phyloP scores from a whole-genome alignment of 164 flowering plant genomes.

The Magnolia changhungtana region DNA sequence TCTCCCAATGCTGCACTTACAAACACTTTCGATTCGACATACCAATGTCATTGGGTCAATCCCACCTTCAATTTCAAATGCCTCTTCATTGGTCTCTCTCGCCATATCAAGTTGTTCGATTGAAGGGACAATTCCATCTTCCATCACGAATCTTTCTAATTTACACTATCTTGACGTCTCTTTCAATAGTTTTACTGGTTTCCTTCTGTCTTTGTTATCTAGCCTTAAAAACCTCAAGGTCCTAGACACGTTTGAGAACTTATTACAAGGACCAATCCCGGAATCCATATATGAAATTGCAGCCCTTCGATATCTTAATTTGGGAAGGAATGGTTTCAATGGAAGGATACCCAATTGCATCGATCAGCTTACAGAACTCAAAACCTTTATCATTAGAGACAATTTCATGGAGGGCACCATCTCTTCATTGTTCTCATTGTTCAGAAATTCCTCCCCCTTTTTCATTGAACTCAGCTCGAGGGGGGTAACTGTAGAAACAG shows the following conservation, averaged over 20 bases:
- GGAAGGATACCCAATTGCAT: constrained; percentile 23
- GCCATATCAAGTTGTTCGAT: neutral
- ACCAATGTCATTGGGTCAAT: constrained; percentile 5
- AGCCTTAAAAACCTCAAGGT: constrained; percentile 11
- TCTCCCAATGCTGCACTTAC: constrained; percentile 1
- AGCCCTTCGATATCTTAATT: constrained; percentile 4
- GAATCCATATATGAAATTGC: constrained; percentile 19
- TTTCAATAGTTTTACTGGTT: constrained; percentile 19
- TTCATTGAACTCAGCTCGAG: neutral
- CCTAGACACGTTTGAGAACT: constrained; percentile 7
- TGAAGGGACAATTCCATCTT: constrained; percentile 20
- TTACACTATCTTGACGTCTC: constrained; percentile 9
- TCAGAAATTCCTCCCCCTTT: neutral
- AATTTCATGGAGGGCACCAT: constrained; percentile 13
- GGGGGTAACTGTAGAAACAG: constrained; percentile 3
- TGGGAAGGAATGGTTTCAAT: constrained; percentile 7
- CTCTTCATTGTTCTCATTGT: neutral
- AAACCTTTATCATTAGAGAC: neutral
- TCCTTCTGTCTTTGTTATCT: constrained; percentile 14
- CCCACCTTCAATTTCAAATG: constrained; percentile 13
- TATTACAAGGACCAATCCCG: constrained; percentile 19
- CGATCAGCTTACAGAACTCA: constrained; percentile 8
- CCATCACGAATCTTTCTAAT: constrained; percentile 18
- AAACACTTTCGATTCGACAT: neutral
- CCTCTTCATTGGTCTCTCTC: constrained; percentile 5